These are phyloP conservation scores for Aspergillus leporis DNA, from an alignment of 495 filamentous ascomycete genomes.

Conservation along the genomic window DNA sequence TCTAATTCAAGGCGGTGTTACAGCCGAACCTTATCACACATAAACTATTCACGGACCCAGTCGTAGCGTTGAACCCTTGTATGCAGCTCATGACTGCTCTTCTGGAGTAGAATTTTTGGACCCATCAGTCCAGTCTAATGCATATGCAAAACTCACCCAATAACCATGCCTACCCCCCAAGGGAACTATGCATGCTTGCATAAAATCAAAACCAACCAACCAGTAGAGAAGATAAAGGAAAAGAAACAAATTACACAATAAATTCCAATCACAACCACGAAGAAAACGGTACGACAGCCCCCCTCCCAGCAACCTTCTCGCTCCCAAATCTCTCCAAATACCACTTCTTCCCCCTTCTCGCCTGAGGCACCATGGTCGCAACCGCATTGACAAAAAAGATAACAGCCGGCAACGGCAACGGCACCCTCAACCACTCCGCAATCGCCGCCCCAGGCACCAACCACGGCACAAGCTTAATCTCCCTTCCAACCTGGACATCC, in stretches of 20 bases:
- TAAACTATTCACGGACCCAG: not conserved
- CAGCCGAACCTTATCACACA: not conserved
- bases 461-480: slow-evolving; percentile 46
- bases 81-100: no score
- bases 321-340: slow-evolving; percentile 85
- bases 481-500: not conserved
- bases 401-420: slow-evolving; percentile 63
- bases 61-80: no score
- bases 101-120: no score
- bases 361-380: slow-evolving; percentile 85
- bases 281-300: slow-evolving; percentile 81
- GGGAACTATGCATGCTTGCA: no score
- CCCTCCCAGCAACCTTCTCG: slow-evolving; percentile 70
- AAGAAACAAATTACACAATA: not conserved
- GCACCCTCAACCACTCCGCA: slow-evolving; percentile 27
- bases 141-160: not conserved
- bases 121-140: not conserved
- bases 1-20: slow-evolving; percentile 13
- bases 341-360: slow-evolving; percentile 80
- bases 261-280: slow-evolving; percentile 31
- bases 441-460: slow-evolving; percentile 55
- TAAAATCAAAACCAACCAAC: not conserved
- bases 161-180: not conserved
- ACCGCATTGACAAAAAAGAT: slow-evolving; percentile 85
- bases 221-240: not conserved